A percentile compares a stretch with the other conserved stretches of the same genome.
These are phyloP conservation scores for Colletotrichum chrysophilum DNA, from an alignment of 2,329 filamentous ascomycete species.

Conservation along the genomic window DNA sequence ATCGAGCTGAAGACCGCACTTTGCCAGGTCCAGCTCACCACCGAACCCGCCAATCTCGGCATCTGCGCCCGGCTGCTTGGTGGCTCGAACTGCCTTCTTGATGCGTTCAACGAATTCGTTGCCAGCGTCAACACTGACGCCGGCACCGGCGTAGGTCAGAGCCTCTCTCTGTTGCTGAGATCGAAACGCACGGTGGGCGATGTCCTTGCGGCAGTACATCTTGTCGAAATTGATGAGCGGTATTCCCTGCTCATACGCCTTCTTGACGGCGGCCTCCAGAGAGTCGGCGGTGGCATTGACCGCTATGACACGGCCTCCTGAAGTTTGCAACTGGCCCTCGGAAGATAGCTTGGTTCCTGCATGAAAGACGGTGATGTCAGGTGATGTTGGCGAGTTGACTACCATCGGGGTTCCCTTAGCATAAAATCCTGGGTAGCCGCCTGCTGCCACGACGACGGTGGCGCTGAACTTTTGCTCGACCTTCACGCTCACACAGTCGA, in stretches of 20 bases:
- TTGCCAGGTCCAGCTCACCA: conserved; percentile 78
- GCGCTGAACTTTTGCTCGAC: conserved; percentile 71
- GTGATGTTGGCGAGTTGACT: conserved; percentile 38
- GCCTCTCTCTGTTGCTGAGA: conserved; percentile 46
- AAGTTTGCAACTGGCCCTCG: conserved; percentile 66
- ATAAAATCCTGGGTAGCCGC: conserved; percentile 83
- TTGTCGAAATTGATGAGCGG: conserved; percentile 75
- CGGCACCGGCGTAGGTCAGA: conserved; percentile 91
- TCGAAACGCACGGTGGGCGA: conserved; percentile 77
- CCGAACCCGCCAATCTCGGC: conserved; percentile 96
- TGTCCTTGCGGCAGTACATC: conserved; percentile 88
- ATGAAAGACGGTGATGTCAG: conserved; percentile 77
- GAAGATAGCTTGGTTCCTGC: conserved; percentile 73
- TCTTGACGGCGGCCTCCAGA: conserved; percentile 77
- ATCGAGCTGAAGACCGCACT: conserved; percentile 57
- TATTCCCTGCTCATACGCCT: conserved; percentile 77
- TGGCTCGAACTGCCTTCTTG: conserved; percentile 87
- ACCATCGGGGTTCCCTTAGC: conserved; percentile 69
- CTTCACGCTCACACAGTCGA: conserved; percentile 69
- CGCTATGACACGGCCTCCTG: conserved; percentile 86
- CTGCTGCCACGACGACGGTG: conserved; percentile 84
- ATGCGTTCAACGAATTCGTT: conserved; percentile 93
- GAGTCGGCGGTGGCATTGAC: conserved; percentile 71
- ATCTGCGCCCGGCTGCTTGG: conserved; percentile 84
- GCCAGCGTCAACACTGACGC: conserved; percentile 92